A percentile compares a stretch with the other conserved stretches of the same genome.
These are phyloP conservation scores for Paramecium pentaurelia DNA, from an alignment of 73 alveolate genomes.

Conservation along the genomic window DNA sequence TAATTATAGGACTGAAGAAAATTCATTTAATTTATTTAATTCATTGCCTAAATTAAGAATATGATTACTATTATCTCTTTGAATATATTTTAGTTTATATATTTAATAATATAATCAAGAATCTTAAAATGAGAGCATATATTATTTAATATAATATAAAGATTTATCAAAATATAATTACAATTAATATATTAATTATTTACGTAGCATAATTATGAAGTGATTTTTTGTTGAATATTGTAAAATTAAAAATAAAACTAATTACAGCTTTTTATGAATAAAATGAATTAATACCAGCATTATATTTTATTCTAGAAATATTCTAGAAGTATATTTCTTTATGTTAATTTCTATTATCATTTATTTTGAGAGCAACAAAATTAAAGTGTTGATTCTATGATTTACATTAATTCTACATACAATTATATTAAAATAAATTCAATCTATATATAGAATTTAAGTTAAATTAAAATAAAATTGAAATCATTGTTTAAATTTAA, in stretches of 20 bases:
- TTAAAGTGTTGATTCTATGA: not conserved
- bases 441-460: too few relatives aligned
- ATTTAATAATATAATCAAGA: not conserved
- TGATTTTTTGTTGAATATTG: not conserved
- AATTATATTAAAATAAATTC: not conserved
- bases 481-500: not conserved
- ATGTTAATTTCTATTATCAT: not conserved
- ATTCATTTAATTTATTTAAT: not conserved
- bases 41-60: not conserved
- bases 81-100: not conserved
- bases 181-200: not conserved
- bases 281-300: not conserved
- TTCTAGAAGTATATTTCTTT: not conserved
- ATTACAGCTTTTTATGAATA: not conserved
- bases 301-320: not conserved
- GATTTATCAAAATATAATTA: not conserved
- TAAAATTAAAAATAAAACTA: not conserved
- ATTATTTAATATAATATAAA: not conserved
- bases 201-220: too few relatives aligned
- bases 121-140: not conserved
- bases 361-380: not conserved
- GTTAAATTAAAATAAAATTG: too few relatives aligned
- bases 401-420: not conserved
- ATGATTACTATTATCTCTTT: not conserved
- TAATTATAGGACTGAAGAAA: not conserved